Percentiles rank a stretch among this genome's conserved stretches.
These are phyloP conservation scores for Mollisiaceae sp. DNA, from an alignment of 2,329 filamentous ascomycete species.

Conservation along the genomic window DNA sequence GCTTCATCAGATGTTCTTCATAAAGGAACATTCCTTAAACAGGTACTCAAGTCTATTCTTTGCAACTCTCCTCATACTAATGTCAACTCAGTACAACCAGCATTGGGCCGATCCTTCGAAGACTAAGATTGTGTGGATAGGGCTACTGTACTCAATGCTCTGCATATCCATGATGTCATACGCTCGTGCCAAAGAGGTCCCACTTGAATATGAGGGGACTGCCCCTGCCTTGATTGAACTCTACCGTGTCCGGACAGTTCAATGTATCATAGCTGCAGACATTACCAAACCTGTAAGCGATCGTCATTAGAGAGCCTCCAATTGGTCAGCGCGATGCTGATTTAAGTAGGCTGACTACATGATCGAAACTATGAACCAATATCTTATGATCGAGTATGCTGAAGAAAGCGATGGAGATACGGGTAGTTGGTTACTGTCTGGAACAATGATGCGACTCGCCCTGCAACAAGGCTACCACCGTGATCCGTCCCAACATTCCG, in stretches of 20 bases:
- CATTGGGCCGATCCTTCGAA: constrained; percentile 52
- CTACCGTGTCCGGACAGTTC: constrained; percentile 56
- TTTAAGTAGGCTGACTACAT: constrained; percentile 44
- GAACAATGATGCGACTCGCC: constrained; percentile 57
- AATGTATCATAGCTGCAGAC: constrained; percentile 55
- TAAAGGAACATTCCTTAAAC: constrained; percentile 54
- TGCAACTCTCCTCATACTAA: background rate
- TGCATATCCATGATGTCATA: constrained; percentile 46
- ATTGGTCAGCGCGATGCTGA: background rate
- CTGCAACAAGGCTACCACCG: constrained; percentile 65
- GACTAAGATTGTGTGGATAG: constrained; percentile 54
- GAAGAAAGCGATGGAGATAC: constrained; percentile 57
- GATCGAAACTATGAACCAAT: constrained; percentile 55
- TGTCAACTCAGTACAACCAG: constrained; percentile 45
- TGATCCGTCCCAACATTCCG: constrained; percentile 56
- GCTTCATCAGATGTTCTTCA: constrained; percentile 54
- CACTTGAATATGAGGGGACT: constrained; percentile 53
- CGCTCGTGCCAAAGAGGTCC: constrained; percentile 51
- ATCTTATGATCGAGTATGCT: constrained; percentile 49
- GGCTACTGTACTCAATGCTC: constrained; percentile 48
- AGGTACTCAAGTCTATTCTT: constrained; percentile 37
- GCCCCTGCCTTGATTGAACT: constrained; percentile 52
- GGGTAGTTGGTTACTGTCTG: constrained; percentile 58
- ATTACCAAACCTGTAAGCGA: constrained; percentile 51
- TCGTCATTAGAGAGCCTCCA: background rate